phyloP scores from a whole-genome alignment of 1,284 basidiomycete species.

The Moesziomyces sp. region DNA sequence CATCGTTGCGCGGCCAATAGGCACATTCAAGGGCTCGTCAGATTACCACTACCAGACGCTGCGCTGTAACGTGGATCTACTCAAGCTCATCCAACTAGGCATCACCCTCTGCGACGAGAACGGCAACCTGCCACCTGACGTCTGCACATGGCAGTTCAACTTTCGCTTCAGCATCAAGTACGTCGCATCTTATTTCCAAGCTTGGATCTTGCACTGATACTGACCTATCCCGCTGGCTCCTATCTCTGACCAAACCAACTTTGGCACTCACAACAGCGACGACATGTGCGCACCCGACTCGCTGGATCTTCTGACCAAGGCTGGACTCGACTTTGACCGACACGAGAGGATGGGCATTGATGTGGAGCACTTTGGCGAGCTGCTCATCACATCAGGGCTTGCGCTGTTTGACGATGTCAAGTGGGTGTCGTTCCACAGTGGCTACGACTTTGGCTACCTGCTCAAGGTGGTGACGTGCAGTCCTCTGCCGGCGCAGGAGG shows the following conservation, averaged over 20 bases:
- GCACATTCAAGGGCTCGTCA: conserved; percentile 92
- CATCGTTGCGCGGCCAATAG: conserved; percentile 96
- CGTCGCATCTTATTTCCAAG: conserved; percentile 64
- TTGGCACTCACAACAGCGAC: conserved; percentile 72
- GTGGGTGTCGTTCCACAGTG: conserved; percentile 99
- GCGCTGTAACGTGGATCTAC: conserved; percentile 92
- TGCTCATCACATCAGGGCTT: conserved; percentile 94
- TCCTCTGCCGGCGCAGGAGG: conserved; percentile 87
- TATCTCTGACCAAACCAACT: too few species aligned
- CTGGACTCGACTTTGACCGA: conserved; percentile 93
- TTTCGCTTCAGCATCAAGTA: conserved; percentile 91
- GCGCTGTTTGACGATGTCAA: conserved; percentile 88
- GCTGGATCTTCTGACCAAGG: conserved; percentile 91
- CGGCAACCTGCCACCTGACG: conserved; percentile 81
- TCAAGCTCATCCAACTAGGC: conserved; percentile 97
- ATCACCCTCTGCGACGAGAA: conserved; percentile 93
- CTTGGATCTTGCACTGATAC: not conserved
- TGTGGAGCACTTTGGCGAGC: conserved; percentile 94
- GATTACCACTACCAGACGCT: conserved; percentile 99
- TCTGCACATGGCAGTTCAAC: conserved; percentile 99
- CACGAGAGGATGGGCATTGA: conserved; percentile 92
- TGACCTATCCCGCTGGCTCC: not conserved
- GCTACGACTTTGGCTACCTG: conserved; percentile 99
- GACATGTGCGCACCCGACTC: conserved; percentile 99
- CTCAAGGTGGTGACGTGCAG: conserved; percentile 91